Evolutionary conservation across 306 rosid genomes (phyloP).

Genomic region (Vigna hirtella): DNA sequence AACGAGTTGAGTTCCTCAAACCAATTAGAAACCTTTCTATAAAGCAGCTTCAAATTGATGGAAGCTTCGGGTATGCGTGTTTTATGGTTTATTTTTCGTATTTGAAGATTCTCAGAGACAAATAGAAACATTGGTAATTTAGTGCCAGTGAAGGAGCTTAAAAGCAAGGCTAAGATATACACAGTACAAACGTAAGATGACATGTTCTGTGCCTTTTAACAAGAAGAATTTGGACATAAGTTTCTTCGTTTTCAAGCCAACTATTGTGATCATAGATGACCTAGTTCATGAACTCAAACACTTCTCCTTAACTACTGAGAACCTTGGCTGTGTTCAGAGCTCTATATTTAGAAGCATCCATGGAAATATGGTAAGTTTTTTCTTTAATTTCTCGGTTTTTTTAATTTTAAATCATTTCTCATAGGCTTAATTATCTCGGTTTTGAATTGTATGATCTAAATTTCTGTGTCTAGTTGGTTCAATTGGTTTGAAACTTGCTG

Average conservation of each 20-base stretch:
- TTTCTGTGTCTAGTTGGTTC: conserved; percentile 6
- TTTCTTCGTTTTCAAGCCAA: conserved; percentile 79
- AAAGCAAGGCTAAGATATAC: not conserved
- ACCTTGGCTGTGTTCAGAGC: conserved; percentile 81
- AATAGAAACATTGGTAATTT: not conserved
- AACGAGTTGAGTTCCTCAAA: conserved; percentile 34
- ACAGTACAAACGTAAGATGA: conserved; percentile 44
- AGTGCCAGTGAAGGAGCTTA: not conserved
- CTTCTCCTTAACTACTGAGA: conserved; percentile 63
- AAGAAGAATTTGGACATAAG: conserved; percentile 62
- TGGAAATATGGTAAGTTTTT: conserved; percentile 70
- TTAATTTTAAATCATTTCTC: not conserved
- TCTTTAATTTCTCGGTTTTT: not conserved
- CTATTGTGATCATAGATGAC: conserved; percentile 64
- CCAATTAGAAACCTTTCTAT: conserved; percentile 41
- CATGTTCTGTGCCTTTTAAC: conserved; percentile 73
- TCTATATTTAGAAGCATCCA: conserved; percentile 86
- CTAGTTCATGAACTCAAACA: conserved; percentile 66
- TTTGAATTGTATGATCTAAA: not conserved
- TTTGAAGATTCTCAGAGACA: conserved; percentile 30
- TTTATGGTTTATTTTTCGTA: conserved; percentile 35
- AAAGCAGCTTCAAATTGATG: conserved; percentile 41
- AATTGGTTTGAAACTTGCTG: conserved; percentile 33
- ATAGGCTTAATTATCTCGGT: not conserved
- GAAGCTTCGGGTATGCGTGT: conserved; percentile 45